Base-by-base conservation (phyloP, 495 filamentous ascomycete species). In the Penicillium herquei region DNA sequence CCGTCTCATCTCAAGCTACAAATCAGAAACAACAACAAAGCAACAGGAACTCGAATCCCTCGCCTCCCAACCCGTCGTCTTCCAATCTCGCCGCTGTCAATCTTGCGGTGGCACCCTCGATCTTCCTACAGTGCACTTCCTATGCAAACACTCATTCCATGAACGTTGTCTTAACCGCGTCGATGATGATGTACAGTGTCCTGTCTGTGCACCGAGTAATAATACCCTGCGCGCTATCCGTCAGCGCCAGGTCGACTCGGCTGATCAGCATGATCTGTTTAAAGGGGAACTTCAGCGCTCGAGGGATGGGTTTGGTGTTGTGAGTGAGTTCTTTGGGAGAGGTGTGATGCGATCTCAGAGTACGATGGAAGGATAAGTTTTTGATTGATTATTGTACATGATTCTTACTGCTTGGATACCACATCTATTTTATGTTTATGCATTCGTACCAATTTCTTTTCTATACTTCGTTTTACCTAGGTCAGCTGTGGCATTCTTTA, bases 141-240 rank as follows among this genome's bases (percentile, higher is more conserved):
- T 98, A 61, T 98, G 94, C 79, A 94, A 91, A 67, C 94, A 98
- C 67, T 91, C 86, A 42, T 98, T 96, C 78, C 94, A 98, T 67
- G 88, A 95, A 71, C 80, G 89, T 30, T 96, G 91, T 72, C 77
- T 95, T 48, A 84, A 87, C 54, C 78, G 76, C 21, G 78, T 79
- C 39, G 87, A 83, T 42, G 85, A 86, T 16, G 82, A 84, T 26
- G 80, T 83, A 0, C 92, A 96, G 70, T 98, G 94, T 69, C 89
- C 93, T 13, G 75, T 87, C 12, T 98, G 95, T 62, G 87, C 87
- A 30, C 78, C 83, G 41, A 83, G 88, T 30, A 96, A 97, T 72
- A 82, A 87, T 17, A 96, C 90, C 3, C 91, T 98, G 53, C 78
- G 86, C 51, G 90, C 92, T 47, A 87, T 98, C 62, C 84, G 90